Base-by-base conservation (phyloP, 2,329 filamentous ascomycete genomes). In the Trichoderma semiorbis region DNA sequence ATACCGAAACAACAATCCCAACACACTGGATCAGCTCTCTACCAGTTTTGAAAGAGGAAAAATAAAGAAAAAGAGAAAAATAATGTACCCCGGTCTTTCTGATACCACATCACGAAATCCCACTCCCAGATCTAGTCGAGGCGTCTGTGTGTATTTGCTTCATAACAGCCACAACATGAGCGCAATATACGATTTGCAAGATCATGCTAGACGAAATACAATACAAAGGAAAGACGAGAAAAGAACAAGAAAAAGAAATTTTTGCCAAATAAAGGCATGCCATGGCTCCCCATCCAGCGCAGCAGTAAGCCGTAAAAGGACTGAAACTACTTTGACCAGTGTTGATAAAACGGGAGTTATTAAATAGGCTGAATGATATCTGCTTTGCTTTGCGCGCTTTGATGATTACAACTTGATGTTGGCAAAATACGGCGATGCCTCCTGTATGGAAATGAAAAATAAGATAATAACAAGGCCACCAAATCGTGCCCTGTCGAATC, bases 121-220 rank as follows among this genome's bases (percentile, higher is more conserved):
- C 62, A 66, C 69, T 60, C 65, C 61, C 28, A 71, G 28, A 66
- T 71, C 69, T 50, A 70, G 68, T 71, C 55, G 70, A 67, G 70
- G 55, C 11, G 26, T 30, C 55, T 72, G 61, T 65, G 34, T 58
- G 32, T 64, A 60, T 43, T 64, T 70, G 62, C 26, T 58, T 72
- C 70, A 58, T 72, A 69, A 69, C 70, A 69, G 70, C 62, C 64
- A 68, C 70, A 64, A 63, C 70, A 67, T 68, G 70, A 72, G 57
- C 39, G 70, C 58, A 68, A 65, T 53, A 71, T 65, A 72, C 58
- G 65, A 70, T 39, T 70, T 53, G 72, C 72, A 67, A 61, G 61
- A 74, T 73, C 67, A 70, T 72, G 74, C 62, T 68, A 67, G 47
- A 67, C 70, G 64, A 61, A 69, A 72, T 66, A 72, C 55, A 61